phyloP scores from a whole-genome alignment of 148 eudicot genomes.

The Salicornia ramosissima region DNA sequence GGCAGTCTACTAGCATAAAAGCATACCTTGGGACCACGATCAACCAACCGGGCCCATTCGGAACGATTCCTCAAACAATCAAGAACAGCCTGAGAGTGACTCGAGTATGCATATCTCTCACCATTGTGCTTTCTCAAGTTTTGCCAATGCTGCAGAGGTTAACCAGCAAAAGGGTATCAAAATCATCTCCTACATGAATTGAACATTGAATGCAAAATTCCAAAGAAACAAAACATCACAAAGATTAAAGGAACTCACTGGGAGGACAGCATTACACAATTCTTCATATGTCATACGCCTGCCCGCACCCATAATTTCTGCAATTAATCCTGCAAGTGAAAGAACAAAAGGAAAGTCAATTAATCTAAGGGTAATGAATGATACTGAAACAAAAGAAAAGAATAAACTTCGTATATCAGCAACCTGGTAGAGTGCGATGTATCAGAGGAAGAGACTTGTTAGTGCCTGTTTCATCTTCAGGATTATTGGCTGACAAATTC shows the following conservation, averaged over 20 bases:
- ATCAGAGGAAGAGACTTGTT: slow-evolving; percentile 37
- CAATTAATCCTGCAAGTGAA: slow-evolving; percentile 58
- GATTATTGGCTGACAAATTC: slow-evolving; percentile 40
- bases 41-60: slow-evolving; percentile 93
- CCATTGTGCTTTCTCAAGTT: slow-evolving; percentile 97
- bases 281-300: slow-evolving; percentile 83
- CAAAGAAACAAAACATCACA: slow-evolving; percentile 4
- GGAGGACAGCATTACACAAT: slow-evolving; percentile 81
- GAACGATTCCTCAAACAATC: slow-evolving; percentile 94
- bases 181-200: not conserved
- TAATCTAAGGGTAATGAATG: not conserved
- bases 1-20: not conserved
- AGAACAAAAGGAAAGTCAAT: not conserved
- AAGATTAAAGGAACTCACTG: slow-evolving; percentile 50
- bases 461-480: slow-evolving; percentile 53
- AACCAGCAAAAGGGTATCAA: slow-evolving; percentile 12
- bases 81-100: slow-evolving; percentile 93
- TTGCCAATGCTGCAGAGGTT: slow-evolving; percentile 75
- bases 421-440: slow-evolving; percentile 91
- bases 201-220: not conserved
- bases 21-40: slow-evolving; percentile 97
- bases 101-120: slow-evolving; percentile 90
- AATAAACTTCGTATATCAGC: slow-evolving; percentile 11
- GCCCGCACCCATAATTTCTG: slow-evolving; percentile 92
- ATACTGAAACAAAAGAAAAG: not conserved